Evolutionary conservation across 1,284 basidiomycete species (phyloP), one percentile per base, ranked within the genome.

Genomic region (Cutaneotrichosporon daszewskae): DNA sequence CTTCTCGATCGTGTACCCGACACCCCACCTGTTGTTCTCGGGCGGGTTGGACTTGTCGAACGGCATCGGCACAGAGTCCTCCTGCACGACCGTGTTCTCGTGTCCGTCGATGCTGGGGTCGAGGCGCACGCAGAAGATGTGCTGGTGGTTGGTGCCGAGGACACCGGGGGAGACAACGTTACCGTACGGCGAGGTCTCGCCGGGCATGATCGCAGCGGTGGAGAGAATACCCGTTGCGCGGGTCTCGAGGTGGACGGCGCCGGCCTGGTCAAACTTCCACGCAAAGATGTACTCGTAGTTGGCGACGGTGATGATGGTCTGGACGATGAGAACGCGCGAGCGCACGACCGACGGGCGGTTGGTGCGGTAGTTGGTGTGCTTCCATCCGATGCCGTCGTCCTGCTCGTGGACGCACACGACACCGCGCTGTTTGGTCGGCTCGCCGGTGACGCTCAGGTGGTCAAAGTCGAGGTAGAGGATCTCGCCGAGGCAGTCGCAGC

Each of bases 171-270:
- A 62, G 17, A 75, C 73, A 26, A 71, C 55, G 33, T 59, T 72
- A 27, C 72, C 73, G 52, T 66, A 74, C 2, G 72, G 67, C 19
- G 59, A 59, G 23, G 56, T 61, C 51, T 72, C 66, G 20, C 64
- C 69, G 6, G 63, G 58, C 22, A 69, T 53, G 53, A 72, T 71
- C 24, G 65, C 52, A 27, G 53, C 59, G 11, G 72, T 69, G 33
- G 65, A 69, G 5, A 75, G 60, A 28, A 75, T 72, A 36, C 73
- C 73, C 2, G 73, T 74, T 3, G 72, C 69, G 24, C 69, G 61
- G 36, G 64, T 67, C 54, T 74, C 73, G 51, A 72, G 64, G 49
- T 68, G 64, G 48, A 74, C 58, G 4, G 54, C 68, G n/a, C 69
- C 73, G 6, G 68, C 65, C 51, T 69, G 66, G 48, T 73, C 68